A percentile compares a stretch with the other conserved stretches of the same genome.
These are phyloP conservation scores for Thoreauomyces humboldtii DNA, from an alignment of 192 early-diverging fungal genomes.

Conservation along the genomic window DNA sequence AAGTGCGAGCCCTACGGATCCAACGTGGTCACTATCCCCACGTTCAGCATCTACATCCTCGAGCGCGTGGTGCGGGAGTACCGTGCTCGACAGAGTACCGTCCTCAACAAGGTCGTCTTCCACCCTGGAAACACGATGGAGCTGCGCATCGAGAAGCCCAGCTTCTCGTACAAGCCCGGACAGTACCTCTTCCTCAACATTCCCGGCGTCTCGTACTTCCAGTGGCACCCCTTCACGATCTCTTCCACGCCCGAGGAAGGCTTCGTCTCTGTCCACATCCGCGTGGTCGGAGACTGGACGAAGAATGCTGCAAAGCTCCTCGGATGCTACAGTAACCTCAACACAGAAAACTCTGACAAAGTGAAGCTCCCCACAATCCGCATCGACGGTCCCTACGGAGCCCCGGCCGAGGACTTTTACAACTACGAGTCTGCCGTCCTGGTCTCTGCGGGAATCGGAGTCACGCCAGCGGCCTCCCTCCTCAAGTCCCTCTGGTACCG, in stretches of 20 bases:
- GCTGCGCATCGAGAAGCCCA: slow-evolving; percentile 69
- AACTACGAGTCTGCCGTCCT: slow-evolving; percentile 68
- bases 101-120: slow-evolving; percentile 67
- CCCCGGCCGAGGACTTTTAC: slow-evolving; percentile 67
- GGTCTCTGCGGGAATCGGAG: slow-evolving; percentile 79
- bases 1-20: slow-evolving; percentile 36
- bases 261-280: slow-evolving; percentile 72
- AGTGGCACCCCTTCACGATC: slow-evolving; percentile 89
- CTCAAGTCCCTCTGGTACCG: slow-evolving; percentile 71
- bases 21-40: slow-evolving; percentile 27
- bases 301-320: slow-evolving; percentile 57
- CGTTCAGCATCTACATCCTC: slow-evolving; percentile 55
- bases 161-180: slow-evolving; percentile 49
- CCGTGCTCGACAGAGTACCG: slow-evolving; percentile 54
- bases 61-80: slow-evolving; percentile 66
- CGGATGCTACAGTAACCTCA: slow-evolving; percentile 53
- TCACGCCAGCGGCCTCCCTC: slow-evolving; percentile 74
- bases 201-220: slow-evolving; percentile 57
- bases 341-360: not conserved
- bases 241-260: slow-evolving; percentile 80
- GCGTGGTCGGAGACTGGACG: slow-evolving; percentile 76
- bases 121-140: slow-evolving; percentile 69
- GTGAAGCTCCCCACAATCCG: slow-evolving; percentile 28
- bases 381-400: slow-evolving; percentile 82
- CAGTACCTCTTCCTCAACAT: slow-evolving; percentile 79